Evolutionary conservation across 2,329 filamentous ascomycete species (phyloP), one percentile per base, ranked within the genome.

Genomic region (Fusarium sp.): DNA sequence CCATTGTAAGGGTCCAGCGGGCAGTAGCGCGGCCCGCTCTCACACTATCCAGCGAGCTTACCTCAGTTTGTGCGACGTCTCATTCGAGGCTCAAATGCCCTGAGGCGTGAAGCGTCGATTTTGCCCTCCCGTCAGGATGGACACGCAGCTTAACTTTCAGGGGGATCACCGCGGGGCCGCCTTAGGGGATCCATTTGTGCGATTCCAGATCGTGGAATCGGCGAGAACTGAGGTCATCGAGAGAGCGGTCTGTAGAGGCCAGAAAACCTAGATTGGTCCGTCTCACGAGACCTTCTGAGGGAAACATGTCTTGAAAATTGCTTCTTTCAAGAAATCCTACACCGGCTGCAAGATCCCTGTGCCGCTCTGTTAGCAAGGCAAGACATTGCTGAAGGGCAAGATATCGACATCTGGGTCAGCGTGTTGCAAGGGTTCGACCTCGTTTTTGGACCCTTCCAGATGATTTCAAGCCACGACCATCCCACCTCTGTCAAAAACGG

Each of bases 1-100:
- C 71, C 71, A 72, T 52, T 22, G 22, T 61, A 73, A 70, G 72
- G 72, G 69, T 73, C 72, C 66, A 67, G 57, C 62, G 70, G 65
- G 59, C 38, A 62, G 72, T 73, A 70, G 69, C 66, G 66, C 34
- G 56, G 42, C 63, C 65, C 66, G 57, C 58, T 66, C 45, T 58
- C 65, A 62, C 69, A 45, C 47, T 52, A 52, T 52, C 47, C 24
- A n/a, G 18, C 42, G 61, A 56, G 64, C 71, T 72, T 20, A 63
- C 64, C 45, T 61, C 56, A 24, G n/a, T 50, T 42, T 74, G 34
- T 64, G 38, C 31, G 45, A 57, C 42, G 24, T 66, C 64, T 74
- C 35, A 54, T 66, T 69, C 69, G 56, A 58, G 18, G 31, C 52
- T 37, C n/a, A 34, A 37, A 37, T 57, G 20, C 40, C n/a, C 42